phyloP scores from a whole-genome alignment of 345 rosid species.

The Eucalyptus paniculata region DNA sequence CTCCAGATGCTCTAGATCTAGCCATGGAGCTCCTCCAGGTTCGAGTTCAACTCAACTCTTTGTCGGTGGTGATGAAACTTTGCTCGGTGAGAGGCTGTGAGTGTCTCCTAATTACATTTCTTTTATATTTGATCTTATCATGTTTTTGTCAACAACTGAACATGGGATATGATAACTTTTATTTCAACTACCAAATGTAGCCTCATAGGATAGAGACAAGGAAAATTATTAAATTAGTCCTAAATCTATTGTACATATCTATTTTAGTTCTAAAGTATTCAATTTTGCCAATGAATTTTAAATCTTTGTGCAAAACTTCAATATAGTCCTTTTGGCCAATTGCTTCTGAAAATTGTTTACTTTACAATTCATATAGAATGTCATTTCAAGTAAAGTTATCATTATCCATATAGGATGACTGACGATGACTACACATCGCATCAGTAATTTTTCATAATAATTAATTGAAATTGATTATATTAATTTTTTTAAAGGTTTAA shows the following conservation, averaged over 20 bases:
- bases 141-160: no score
- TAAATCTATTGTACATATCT: no score
- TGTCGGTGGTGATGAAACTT: background rate
- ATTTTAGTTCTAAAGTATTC: no score
- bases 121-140: accelerated
- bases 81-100: background rate
- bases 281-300: no score
- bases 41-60: background rate
- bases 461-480: no score
- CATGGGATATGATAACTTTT: background rate
- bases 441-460: accelerated
- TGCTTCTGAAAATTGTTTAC: no score
- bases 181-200: no score
- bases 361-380: accelerated
- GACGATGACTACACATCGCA: accelerated
- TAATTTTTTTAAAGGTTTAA: no score
- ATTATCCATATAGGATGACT: accelerated
- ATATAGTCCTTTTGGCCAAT: accelerated
- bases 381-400: no score
- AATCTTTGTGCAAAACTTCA: background rate
- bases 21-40: background rate
- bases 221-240: no score
- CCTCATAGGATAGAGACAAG: no score
- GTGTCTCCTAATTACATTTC: no score
- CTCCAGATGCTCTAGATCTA: background rate